phyloP scores from a whole-genome alignment of 2,329 filamentous ascomycete species.

The Lasiodiplodia sp. region DNA sequence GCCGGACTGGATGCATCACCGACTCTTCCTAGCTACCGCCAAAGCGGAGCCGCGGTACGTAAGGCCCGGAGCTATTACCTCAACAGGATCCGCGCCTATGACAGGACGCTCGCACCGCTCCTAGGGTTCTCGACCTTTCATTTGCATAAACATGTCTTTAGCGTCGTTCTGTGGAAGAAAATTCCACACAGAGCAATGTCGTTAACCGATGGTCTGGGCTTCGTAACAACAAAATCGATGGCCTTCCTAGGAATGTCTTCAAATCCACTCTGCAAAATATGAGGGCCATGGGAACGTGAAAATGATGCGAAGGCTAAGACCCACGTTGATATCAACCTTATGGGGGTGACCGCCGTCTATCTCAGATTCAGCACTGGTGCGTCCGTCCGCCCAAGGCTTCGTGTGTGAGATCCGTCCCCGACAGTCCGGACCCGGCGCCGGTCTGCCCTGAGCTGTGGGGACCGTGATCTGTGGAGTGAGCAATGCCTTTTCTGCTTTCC shows the following conservation, averaged over 20 bases:
- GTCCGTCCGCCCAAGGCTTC: neutral
- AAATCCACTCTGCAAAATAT: neutral
- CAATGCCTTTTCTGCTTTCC: neutral
- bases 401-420: constrained; percentile 10
- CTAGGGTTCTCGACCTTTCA: neutral
- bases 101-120: neutral
- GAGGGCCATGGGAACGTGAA: too few relatives aligned
- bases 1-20: neutral
- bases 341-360: neutral
- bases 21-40: constrained; percentile 15
- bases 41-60: neutral
- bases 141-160: neutral
- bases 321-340: neutral
- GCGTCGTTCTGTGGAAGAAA: neutral
- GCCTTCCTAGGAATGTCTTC: neutral
- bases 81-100: neutral
- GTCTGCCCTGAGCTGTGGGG: neutral
- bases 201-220: neutral
- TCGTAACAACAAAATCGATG: neutral
- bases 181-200: neutral
- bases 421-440: constrained; percentile 2
- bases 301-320: too few relatives aligned
- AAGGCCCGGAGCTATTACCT: neutral
- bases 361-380: neutral
- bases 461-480: neutral